Conservation (phyloP, 1,284 basidiomycete genomes). For the Puccinia sorghi region DNA sequence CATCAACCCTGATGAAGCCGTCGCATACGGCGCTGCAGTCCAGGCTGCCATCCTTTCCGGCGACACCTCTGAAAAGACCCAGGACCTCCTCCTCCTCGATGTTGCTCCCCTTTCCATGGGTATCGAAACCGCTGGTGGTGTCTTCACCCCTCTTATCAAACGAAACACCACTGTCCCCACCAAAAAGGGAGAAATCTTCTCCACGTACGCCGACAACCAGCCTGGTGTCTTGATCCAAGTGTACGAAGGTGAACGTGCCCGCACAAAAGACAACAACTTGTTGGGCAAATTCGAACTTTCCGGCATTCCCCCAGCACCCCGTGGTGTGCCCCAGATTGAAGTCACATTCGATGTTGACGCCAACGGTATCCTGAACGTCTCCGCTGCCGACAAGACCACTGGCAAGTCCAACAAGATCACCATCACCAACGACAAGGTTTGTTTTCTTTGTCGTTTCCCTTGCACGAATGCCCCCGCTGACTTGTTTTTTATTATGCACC, state of each 20-base stretch:
- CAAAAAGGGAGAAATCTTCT: constrained; percentile 99
- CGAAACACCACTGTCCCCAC: constrained; percentile 98
- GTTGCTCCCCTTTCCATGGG: constrained; percentile 91
- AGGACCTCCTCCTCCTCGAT: constrained; percentile 94
- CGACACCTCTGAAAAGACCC: constrained; percentile 96
- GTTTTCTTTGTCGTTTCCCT: not conserved
- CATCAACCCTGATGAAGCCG: constrained; percentile 99
- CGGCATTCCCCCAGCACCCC: constrained; percentile 94
- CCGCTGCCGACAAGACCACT: constrained; percentile 93
- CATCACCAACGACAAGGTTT: constrained; percentile 95
- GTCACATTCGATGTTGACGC: constrained; percentile 87
- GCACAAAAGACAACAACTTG: constrained; percentile 99
- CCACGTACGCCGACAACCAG: constrained; percentile 98
- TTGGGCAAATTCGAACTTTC: constrained; percentile 99
- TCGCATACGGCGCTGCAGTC: constrained; percentile 98
- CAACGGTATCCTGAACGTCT: constrained; percentile 91
- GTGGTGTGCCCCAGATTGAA: constrained; percentile 95
- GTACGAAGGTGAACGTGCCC: constrained; percentile 97
- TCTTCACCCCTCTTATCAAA: constrained; percentile 96
- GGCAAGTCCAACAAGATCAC: constrained; percentile 83
- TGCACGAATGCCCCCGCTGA: constrained; percentile 49
- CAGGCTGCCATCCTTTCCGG: constrained; percentile 98
- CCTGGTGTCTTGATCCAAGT: constrained; percentile 98
- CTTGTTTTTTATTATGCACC: constrained; percentile 55
- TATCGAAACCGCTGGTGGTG: constrained; percentile 92